Conservation (phyloP, 208 protist genomes). For the Leishmania tarentolae region DNA sequence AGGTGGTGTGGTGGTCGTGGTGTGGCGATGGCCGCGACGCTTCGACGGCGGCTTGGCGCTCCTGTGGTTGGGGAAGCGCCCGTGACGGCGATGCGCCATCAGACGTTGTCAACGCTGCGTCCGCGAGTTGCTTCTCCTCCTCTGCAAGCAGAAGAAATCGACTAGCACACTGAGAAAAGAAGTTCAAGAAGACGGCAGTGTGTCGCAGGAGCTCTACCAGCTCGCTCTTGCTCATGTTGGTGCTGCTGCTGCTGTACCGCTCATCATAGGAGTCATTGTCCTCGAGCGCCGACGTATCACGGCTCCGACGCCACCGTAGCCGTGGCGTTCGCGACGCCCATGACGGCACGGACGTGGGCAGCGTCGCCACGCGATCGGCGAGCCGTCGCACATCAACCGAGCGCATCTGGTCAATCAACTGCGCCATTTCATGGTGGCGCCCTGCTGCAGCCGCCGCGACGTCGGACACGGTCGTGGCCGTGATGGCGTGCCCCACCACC, state of each 20-base stretch:
- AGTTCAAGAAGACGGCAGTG: slow-evolving; percentile 23
- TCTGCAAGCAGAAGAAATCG: slow-evolving; percentile 20
- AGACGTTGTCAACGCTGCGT: not conserved
- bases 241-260: not conserved
- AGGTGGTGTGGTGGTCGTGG: not conserved
- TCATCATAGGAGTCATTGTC: not conserved
- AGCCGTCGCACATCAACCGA: slow-evolving; percentile 31
- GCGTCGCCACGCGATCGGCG: slow-evolving; percentile 16
- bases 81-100: not conserved
- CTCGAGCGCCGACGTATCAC: not conserved
- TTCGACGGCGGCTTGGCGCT: not conserved
- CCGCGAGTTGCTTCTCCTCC: not conserved
- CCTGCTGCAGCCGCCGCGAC: not conserved
- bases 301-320: slow-evolving; percentile 17
- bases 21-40: not conserved
- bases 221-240: slow-evolving; percentile 1
- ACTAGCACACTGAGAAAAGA: slow-evolving; percentile 21
- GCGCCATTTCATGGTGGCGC: slow-evolving; percentile 28
- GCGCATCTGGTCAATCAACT: slow-evolving; percentile 43
- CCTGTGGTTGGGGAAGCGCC: not conserved
- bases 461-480: not conserved
- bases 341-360: slow-evolving; percentile 4
- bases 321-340: slow-evolving; percentile 4
- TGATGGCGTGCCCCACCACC: not conserved
- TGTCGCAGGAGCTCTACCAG: slow-evolving; percentile 20